Conservation (phyloP, 768 basidiomycete genomes). For the Filobasidium floriforme region DNA sequence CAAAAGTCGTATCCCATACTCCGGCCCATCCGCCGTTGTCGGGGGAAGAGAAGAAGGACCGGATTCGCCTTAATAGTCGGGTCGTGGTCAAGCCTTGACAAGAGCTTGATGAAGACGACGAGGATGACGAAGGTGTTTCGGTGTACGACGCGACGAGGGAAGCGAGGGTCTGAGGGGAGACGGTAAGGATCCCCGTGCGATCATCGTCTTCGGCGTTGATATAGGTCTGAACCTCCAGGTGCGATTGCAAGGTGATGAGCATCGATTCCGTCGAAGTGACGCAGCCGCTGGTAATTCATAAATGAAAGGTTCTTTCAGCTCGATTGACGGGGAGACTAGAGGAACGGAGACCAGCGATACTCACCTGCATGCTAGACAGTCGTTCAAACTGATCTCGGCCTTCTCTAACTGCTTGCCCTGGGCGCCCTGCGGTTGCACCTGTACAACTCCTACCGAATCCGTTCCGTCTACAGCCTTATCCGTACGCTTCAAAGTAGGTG, state of each 20-base stretch:
- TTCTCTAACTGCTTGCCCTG: slow-evolving; percentile 63
- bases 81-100: slow-evolving; percentile 37
- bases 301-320: too few species aligned
- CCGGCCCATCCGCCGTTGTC: slow-evolving; percentile 35
- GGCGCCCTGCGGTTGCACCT: background rate
- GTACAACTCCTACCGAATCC: background rate
- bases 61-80: slow-evolving; percentile 52
- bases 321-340: background rate
- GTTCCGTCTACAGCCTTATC: background rate
- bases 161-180: slow-evolving; percentile 79
- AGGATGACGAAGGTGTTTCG: slow-evolving; percentile 44
- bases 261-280: slow-evolving; percentile 98
- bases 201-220: slow-evolving; percentile 48
- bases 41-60: slow-evolving; percentile 36
- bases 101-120: slow-evolving; percentile 38
- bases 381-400: slow-evolving; percentile 92
- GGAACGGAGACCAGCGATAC: too few species aligned
- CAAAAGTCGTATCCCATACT: slow-evolving; percentile 91
- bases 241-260: slow-evolving; percentile 90
- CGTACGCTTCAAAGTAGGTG: slow-evolving; percentile 1
- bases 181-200: slow-evolving; percentile 67
- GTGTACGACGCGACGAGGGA: slow-evolving; percentile 59
- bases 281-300: slow-evolving; percentile 93
- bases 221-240: slow-evolving; percentile 79
- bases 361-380: slow-evolving; percentile 95